Conservation (phyloP, 495 filamentous ascomycete species). For the Aspergillus cavernicola region DNA sequence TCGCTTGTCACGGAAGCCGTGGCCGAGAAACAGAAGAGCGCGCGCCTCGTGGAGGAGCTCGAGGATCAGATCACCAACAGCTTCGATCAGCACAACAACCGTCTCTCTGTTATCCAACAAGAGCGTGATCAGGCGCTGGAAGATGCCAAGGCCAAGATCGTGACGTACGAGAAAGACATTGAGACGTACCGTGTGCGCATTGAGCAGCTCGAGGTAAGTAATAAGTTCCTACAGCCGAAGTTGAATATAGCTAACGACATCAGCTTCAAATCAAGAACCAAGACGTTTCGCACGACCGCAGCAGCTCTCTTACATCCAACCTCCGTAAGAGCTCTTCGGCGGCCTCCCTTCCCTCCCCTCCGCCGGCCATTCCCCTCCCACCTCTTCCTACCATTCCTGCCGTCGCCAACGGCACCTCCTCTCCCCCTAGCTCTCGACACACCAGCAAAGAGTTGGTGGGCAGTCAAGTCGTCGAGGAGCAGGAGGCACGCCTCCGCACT, state of each 20-base stretch:
- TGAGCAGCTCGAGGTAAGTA: constrained; percentile 47
- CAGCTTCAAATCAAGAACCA: constrained; percentile 46
- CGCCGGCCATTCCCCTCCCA: constrained; percentile 92
- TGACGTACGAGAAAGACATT: constrained; percentile 47
- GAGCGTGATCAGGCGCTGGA: constrained; percentile 49
- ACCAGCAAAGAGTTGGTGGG: constrained; percentile 76
- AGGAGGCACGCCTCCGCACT: constrained; percentile 88
- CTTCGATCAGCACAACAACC: constrained; percentile 91
- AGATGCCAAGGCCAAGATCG: constrained; percentile 44
- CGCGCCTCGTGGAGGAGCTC: constrained; percentile 86
- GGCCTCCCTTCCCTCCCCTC: constrained; percentile 83
- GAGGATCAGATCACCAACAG: constrained; percentile 95
- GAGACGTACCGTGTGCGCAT: constrained; percentile 49
- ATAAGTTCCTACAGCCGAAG: neutral
- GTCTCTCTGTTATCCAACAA: constrained; percentile 63
- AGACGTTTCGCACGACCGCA: constrained; percentile 55
- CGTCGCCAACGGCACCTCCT: constrained; percentile 32
- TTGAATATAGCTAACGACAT: constrained; percentile 22
- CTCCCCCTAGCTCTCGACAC: constrained; percentile 57
- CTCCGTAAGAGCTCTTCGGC: constrained; percentile 84
- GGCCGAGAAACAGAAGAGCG: constrained; percentile 75
- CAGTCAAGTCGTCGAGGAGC: constrained; percentile 70
- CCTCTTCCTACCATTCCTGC: constrained; percentile 44
- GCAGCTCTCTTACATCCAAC: constrained; percentile 71
- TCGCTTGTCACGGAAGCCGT: constrained; percentile 54